Evolutionary conservation across 352 stramenopile genomes (phyloP).

Genomic region (Globisporangium carolinianum): DNA sequence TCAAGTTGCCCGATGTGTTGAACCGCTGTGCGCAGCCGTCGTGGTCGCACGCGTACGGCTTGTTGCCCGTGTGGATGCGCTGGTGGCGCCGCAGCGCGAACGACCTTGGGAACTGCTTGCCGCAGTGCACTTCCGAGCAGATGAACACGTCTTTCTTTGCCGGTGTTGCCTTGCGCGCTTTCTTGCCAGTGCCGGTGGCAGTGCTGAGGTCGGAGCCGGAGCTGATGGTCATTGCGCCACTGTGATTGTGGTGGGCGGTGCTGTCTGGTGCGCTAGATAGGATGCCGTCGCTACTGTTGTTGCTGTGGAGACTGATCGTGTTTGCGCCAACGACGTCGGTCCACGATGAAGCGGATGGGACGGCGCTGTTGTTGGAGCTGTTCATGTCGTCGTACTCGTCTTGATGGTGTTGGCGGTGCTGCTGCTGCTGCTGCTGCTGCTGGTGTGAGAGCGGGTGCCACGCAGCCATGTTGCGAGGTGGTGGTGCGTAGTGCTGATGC

Average conservation of each 20-base stretch:
- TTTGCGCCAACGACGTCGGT: not conserved
- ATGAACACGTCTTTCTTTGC: slow-evolving; percentile 57
- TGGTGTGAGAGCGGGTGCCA: not conserved
- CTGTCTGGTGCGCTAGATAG: no score
- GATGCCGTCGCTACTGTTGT: not conserved
- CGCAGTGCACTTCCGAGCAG: slow-evolving; percentile 70
- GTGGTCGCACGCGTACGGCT: slow-evolving; percentile 76
- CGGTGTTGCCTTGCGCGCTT: slow-evolving; percentile 27
- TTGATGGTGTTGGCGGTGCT: not conserved
- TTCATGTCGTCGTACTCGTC: not conserved
- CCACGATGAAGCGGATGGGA: not conserved
- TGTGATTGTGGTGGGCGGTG: not conserved
- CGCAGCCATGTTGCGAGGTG: not conserved
- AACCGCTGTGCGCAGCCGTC: slow-evolving; percentile 72
- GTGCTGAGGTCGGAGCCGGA: not conserved
- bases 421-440: not conserved
- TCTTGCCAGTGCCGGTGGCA: slow-evolving; percentile 5
- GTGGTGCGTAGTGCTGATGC: not conserved
- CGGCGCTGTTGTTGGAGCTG: not conserved
- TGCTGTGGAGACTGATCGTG: not conserved
- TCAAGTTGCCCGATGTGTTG: slow-evolving; percentile 85
- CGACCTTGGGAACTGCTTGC: slow-evolving; percentile 77
- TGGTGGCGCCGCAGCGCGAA: slow-evolving; percentile 80
- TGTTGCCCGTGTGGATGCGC: slow-evolving; percentile 81
- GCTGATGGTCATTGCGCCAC: not conserved